Percentiles rank a stretch among this genome's conserved stretches.
These are phyloP conservation scores for Phytophthora aleatoria DNA, from an alignment of 352 stramenopile species.

Conservation along the genomic window DNA sequence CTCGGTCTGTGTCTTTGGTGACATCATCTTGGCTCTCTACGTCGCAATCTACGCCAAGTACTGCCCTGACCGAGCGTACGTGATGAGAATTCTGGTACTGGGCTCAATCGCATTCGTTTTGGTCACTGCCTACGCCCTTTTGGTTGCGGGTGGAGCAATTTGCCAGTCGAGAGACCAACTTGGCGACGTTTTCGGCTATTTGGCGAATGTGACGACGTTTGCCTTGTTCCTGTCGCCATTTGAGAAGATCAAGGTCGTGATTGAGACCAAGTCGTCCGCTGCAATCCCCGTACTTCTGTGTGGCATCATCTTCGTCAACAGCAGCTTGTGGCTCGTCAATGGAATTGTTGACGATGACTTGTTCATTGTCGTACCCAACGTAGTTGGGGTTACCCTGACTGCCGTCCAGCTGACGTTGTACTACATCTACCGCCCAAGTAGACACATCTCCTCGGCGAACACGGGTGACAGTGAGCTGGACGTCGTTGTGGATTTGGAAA, in stretches of 20 bases:
- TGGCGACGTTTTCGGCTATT: conserved; percentile 24
- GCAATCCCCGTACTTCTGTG: conserved; percentile 64
- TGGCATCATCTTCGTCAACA: conserved; percentile 50
- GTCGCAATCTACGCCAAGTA: conserved; percentile 29
- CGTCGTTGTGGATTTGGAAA: conserved; percentile 11
- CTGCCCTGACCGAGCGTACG: conserved; percentile 25
- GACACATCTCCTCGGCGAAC: conserved; percentile 1
- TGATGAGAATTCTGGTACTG: conserved; percentile 11
- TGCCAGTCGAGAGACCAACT: conserved; percentile 28
- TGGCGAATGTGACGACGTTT: conserved; percentile 29
- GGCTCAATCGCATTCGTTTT: conserved; percentile 12
- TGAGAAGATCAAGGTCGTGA: conserved; percentile 34
- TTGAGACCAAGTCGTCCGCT: conserved; percentile 32
- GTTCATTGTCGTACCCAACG: conserved; percentile 51
- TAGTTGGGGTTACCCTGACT: conserved; percentile 39
- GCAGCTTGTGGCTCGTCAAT: conserved; percentile 56
- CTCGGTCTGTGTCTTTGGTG: conserved; percentile 32
- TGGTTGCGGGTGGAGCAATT: conserved; percentile 21
- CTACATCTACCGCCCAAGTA: conserved; percentile 38
- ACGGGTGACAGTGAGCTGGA: conserved; percentile 15
- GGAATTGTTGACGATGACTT: conserved; percentile 49
- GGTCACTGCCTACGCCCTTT: conserved; percentile 26
- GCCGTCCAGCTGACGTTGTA: conserved; percentile 53
- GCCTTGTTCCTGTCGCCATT: conserved; percentile 36
- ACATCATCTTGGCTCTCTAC: conserved; percentile 25